These are phyloP conservation scores for Globisporangium spiculum DNA, from an alignment of 352 stramenopile species.

Conservation along the genomic window DNA sequence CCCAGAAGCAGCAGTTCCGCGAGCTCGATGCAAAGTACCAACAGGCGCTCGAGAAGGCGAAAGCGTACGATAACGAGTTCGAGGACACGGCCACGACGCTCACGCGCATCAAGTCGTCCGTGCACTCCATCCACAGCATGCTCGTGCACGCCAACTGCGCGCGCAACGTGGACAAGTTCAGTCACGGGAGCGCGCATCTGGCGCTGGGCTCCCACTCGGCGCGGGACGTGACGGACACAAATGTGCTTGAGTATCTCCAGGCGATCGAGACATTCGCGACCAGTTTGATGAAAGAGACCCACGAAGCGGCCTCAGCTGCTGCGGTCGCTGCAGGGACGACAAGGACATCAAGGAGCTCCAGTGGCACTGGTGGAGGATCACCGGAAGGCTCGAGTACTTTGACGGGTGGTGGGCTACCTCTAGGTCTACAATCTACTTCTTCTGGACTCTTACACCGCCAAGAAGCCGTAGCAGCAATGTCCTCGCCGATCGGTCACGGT, in stretches of 20 bases:
- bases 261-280: constrained; percentile 73
- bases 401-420: background rate
- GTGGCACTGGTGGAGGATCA: background rate
- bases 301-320: constrained; percentile 16
- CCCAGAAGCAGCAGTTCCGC: constrained; percentile 54
- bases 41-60: constrained; percentile 34
- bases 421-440: background rate
- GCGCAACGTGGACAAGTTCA: constrained; percentile 36
- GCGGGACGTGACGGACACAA: constrained; percentile 53
- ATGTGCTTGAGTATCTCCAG: constrained; percentile 75
- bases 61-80: constrained; percentile 49
- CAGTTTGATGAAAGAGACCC: constrained; percentile 48
- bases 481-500: constrained; percentile 43
- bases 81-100: constrained; percentile 56
- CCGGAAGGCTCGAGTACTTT: background rate
- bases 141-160: constrained; percentile 52
- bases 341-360: background rate
- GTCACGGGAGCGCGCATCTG: constrained; percentile 21
- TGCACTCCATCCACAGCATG: constrained; percentile 76
- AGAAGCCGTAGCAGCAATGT: background rate
- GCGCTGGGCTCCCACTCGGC: constrained; percentile 29
- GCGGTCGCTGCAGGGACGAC: too few relatives aligned
- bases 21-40: constrained; percentile 37
- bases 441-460: background rate
- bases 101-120: constrained; percentile 56